A percentile compares a stretch with the other conserved stretches of the same genome.
Conservation (phyloP, 768 basidiomycete species). For the Pholiota molesta region DNA sequence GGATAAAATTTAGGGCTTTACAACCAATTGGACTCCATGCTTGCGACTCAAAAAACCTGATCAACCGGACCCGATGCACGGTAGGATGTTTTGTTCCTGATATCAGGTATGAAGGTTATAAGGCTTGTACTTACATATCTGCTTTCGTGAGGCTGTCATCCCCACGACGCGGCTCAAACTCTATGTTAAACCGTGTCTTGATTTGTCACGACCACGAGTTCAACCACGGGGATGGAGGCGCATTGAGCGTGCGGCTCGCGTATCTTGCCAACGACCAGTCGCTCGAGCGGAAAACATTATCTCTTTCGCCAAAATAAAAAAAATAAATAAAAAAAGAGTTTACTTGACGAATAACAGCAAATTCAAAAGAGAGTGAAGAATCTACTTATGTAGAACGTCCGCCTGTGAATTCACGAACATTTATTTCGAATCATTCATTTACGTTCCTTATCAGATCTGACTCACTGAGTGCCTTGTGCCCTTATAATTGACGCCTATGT, state of each 20-base stretch:
- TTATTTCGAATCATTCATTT: neutral
- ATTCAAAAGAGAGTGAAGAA: neutral
- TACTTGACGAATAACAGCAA: too few relatives aligned
- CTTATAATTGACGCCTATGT: constrained; percentile 8
- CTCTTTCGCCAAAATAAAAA: too few relatives aligned
- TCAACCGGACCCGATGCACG: constrained; percentile 16
- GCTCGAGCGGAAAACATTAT: too few relatives aligned
- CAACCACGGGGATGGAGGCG: neutral
- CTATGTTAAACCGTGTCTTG: constrained; percentile 18
- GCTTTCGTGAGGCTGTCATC: constrained; percentile 1
- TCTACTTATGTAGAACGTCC: neutral
- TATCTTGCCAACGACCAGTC: too few relatives aligned
- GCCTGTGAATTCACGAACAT: constrained; percentile 2
- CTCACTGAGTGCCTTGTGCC: constrained; percentile 8
- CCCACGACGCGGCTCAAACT: constrained; percentile 13
- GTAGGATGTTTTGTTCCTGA: constrained; percentile 12
- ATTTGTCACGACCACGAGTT: neutral
- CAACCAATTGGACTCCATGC: constrained; percentile 1
- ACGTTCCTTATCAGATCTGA: constrained; percentile 6
- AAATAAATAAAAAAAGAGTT: too few relatives aligned
- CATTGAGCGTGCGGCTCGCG: too few relatives aligned
- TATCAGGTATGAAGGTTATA: neutral
- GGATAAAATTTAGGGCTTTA: neutral
- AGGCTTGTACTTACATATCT: constrained; percentile 1
- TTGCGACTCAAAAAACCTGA: constrained; percentile 3